Evolutionary conservation across 148 eudicot species (phyloP).

Genomic region (Spergularia marina): DNA sequence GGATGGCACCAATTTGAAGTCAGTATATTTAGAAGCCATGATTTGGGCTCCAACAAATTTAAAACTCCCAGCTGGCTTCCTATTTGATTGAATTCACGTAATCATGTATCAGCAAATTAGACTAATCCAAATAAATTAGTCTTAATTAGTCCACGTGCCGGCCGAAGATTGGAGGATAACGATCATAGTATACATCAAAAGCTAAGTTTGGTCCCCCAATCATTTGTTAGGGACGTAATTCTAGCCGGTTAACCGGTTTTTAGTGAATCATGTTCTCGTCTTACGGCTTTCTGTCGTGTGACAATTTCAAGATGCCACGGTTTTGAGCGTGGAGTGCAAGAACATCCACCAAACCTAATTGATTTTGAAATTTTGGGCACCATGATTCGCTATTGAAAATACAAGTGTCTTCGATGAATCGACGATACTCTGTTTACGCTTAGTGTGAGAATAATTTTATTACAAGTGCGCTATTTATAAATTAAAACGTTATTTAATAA

Average conservation of each 20-base stretch:
- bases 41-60: constrained; percentile 18
- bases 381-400: not conserved
- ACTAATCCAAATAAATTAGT: constrained; percentile 16
- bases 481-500: no score
- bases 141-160: constrained; percentile 4
- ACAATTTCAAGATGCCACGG: constrained; percentile 18
- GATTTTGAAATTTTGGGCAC: not conserved
- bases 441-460: no score
- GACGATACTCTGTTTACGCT: no score
- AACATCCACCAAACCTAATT: not conserved
- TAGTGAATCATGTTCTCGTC: not conserved
- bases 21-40: not conserved
- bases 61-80: constrained; percentile 19
- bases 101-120: not conserved
- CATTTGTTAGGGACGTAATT: constrained; percentile 11
- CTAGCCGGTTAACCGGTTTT: not conserved
- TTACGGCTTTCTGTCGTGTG: constrained; percentile 12
- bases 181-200: constrained; percentile 15
- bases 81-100: not conserved
- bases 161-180: not conserved
- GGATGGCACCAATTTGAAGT: not conserved
- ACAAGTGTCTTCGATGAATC: constrained; percentile 6
- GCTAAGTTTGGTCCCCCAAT: constrained; percentile 10
- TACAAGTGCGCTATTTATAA: no score
- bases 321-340: constrained; percentile 12